Evolutionary conservation across 1,139 yeast species (phyloP).

Genomic region (Candida dubliniensis): DNA sequence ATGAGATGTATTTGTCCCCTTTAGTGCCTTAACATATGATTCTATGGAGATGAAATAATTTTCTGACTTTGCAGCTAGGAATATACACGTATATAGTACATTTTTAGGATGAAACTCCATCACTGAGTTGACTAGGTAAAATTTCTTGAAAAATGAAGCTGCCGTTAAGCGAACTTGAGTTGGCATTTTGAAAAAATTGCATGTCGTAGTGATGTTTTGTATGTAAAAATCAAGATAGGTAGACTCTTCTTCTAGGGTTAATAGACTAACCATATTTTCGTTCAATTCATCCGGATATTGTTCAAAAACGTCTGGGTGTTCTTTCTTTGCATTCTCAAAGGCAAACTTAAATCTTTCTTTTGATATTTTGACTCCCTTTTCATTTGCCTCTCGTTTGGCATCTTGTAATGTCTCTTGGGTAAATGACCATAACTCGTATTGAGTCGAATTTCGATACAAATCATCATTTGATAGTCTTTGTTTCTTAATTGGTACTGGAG

Average conservation of each 20-base stretch:
- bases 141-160: constrained; percentile 75
- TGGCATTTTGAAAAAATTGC: constrained; percentile 47
- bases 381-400: constrained; percentile 49
- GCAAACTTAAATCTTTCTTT: constrained; percentile 33
- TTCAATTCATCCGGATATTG: constrained; percentile 29
- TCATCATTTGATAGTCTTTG: constrained; percentile 67
- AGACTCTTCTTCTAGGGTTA: constrained; percentile 68
- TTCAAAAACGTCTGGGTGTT: constrained; percentile 29
- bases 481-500: constrained; percentile 9
- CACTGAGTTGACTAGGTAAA: constrained; percentile 74
- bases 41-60: constrained; percentile 85
- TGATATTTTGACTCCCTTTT: constrained; percentile 48
- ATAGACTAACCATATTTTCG: constrained; percentile 34
- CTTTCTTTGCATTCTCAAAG: constrained; percentile 27
- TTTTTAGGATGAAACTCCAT: constrained; percentile 88
- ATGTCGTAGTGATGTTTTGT: constrained; percentile 61
- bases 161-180: constrained; percentile 74
- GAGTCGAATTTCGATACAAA: constrained; percentile 81
- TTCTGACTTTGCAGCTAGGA: constrained; percentile 90
- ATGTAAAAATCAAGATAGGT: constrained; percentile 69
- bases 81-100: constrained; percentile 79
- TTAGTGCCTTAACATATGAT: constrained; percentile 70
- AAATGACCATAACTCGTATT: constrained; percentile 83
- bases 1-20: constrained; percentile 63
- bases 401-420: constrained; percentile 54